Evolutionary conservation across 163 green algal species (phyloP), one percentile per base, ranked within the genome.

Genomic region (Chlorella variabilis): DNA sequence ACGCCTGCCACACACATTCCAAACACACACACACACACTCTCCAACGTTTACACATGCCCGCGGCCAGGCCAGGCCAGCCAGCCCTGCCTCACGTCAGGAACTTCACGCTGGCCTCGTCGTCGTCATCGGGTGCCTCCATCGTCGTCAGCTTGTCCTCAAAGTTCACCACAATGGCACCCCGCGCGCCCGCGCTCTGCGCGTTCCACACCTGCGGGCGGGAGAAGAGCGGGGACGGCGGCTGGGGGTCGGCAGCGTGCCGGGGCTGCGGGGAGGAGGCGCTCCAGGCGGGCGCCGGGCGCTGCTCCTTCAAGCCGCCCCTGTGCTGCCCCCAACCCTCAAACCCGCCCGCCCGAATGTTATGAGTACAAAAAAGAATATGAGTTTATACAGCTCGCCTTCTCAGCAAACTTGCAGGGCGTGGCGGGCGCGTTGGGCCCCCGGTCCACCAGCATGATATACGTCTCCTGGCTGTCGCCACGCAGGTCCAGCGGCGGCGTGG

Each of bases 81-180:
- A n/a, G n/a, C n/a, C n/a, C n/a, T n/a, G 38, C n/a, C 27, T 34
- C 77, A 83, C 48, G 59, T 70, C 36, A 94, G 71, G 69, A 92
- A 88, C 81, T 89, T 93, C 80, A 83, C 88, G 82, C 82, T 87
- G 3, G 63, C 81, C 71, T 92, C 88, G 68, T 93, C 89, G 34
- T 95, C 90, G 49, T 95, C 91, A 48, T 95, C 90, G 8, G 94
- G 92, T 20, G 91, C 90, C 49, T 95, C 90, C 88, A 97, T 97
- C 2, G 95, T 98, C 1, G 94, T 94, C 25, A 96, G 81, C 20
- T 80, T 75, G 39, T 96, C 94, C 36, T 89, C 85, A 69, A 97
- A 93, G 80, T 95, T 95, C 23, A 93, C 91, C 20, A 98, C 89
- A 31, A 98, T 36, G 66, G 95, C 92, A 58, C 91, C 95, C 61